Evolutionary conservation across 805 yeast species (phyloP), one percentile per base, ranked within the genome.

Genomic region (Saccharomyces eubayanus): DNA sequence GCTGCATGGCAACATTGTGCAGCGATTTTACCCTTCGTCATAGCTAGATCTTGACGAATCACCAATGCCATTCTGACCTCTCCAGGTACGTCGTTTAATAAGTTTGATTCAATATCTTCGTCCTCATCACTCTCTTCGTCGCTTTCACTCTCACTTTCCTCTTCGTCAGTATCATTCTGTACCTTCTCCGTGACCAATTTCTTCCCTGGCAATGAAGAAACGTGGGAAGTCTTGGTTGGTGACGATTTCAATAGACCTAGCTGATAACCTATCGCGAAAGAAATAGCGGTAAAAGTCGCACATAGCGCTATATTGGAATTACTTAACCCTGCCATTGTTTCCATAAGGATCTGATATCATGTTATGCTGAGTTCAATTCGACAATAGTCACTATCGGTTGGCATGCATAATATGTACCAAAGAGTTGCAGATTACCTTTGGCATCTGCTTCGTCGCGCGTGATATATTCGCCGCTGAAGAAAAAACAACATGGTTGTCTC

Each of bases 1-100:
- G 98, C 95, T n/a, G 99, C 99, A 73, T 94, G 99, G 41, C 90
- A 85, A 70, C 98, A 92, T 67, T 94, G 99, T 5, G 99, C 99
- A 4, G 98, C 97, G 2, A 88, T 85, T 67, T 94, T 94, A 24
- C 99, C 99, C 70, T 89, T 89, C 31, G 86, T 83, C 98, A 94
- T 94, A 46, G 82, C 84, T 56, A 94, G 73, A 67, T 94, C 99
- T 29, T 85, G 87, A 56, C 99, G 82, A 4, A 94, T 89, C 2
- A 90, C 82, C 28, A 94, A 74, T 0, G 94, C 90, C 96, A 92
- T 86, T 62, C 87, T 74, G 11, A 85, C 88, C 66, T 87, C 94
- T 0, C 94, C 95, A 0, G 87, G 87, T 2, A 86, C 71, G 16
- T 79, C 82, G 61, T 85, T 85, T 58, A 87, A 70, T 1, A 79